Percentiles rank a stretch among this genome's conserved stretches.
Evolutionary conservation across 2,329 filamentous ascomycete genomes (phyloP).

Genomic region (Xylariaceae sp.): DNA sequence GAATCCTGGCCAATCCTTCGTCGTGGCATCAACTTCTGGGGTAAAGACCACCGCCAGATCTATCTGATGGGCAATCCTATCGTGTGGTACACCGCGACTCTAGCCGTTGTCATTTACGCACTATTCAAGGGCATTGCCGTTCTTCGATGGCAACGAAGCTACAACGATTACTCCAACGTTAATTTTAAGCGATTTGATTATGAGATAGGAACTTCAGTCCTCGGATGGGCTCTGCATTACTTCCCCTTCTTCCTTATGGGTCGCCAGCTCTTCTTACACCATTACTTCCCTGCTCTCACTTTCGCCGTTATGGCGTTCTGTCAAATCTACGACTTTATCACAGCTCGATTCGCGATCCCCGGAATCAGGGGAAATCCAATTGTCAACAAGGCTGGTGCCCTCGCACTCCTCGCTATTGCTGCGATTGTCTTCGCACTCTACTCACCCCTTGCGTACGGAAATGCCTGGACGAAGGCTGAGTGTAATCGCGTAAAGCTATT

Average conservation of each 20-base stretch:
- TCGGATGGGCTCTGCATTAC: constrained; percentile 97
- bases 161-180: constrained; percentile 77
- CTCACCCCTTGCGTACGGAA: constrained; percentile 88
- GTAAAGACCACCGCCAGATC: constrained; percentile 88
- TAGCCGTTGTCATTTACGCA: constrained; percentile 75
- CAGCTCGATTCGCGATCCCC: constrained; percentile 70
- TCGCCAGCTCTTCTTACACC: constrained; percentile 95
- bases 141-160: constrained; percentile 93
- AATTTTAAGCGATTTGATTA: constrained; percentile 98
- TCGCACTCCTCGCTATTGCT: constrained; percentile 73
- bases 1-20: constrained; percentile 88
- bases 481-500: constrained; percentile 89
- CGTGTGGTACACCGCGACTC: constrained; percentile 89
- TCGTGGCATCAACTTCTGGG: constrained; percentile 99
- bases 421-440: constrained; percentile 82
- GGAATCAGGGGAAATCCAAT: constrained; percentile 70
- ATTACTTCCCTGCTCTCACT: constrained; percentile 96
- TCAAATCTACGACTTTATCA: constrained; percentile 85
- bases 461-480: constrained; percentile 86
- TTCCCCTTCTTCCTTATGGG: constrained; percentile 99
- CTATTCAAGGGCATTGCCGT: constrained; percentile 86
- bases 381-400: constrained; percentile 73
- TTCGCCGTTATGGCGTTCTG: constrained; percentile 89
- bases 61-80: constrained; percentile 95
- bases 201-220: constrained; percentile 85